These are phyloP conservation scores for Metahyphopichia silvanorum DNA, from an alignment of 805 yeast genomes.

Conservation along the genomic window DNA sequence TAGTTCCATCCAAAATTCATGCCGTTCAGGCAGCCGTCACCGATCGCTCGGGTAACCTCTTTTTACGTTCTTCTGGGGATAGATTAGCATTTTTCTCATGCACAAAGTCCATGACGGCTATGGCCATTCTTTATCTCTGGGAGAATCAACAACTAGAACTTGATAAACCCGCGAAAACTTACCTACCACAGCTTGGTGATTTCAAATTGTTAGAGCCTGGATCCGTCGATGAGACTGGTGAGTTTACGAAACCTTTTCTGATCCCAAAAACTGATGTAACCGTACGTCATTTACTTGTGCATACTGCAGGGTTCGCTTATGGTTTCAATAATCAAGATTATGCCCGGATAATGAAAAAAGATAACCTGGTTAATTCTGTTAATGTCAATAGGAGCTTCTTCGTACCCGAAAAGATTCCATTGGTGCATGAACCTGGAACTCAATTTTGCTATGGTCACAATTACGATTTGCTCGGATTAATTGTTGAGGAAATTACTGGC, in stretches of 20 bases:
- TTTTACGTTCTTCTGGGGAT: slow-evolving; percentile 20
- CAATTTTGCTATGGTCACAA: slow-evolving; percentile 36
- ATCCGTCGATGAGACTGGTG: slow-evolving; percentile 22
- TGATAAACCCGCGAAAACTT: slow-evolving; percentile 29
- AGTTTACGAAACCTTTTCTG: slow-evolving; percentile 16
- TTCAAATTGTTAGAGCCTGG: slow-evolving; percentile 25
- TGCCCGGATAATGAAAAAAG: slow-evolving; percentile 15
- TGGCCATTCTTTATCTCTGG: slow-evolving; percentile 31
- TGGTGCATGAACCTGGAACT: slow-evolving; percentile 36
- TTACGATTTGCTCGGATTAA: slow-evolving; percentile 37
- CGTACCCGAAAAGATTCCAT: slow-evolving; percentile 22
- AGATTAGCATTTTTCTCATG: slow-evolving; percentile 23
- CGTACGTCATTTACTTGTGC: slow-evolving; percentile 24
- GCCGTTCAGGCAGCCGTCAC: slow-evolving; percentile 30
- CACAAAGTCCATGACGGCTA: slow-evolving; percentile 32
- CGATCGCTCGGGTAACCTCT: slow-evolving; percentile 15
- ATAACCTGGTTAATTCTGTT: slow-evolving; percentile 12
- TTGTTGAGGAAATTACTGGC: slow-evolving; percentile 32
- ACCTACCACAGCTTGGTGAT: slow-evolving; percentile 29
- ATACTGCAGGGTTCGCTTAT: slow-evolving; percentile 36
- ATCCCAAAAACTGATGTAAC: slow-evolving; percentile 23
- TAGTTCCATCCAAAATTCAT: slow-evolving; percentile 11
- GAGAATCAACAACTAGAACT: slow-evolving; percentile 29
- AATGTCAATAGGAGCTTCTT: slow-evolving; percentile 23
- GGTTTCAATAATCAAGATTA: slow-evolving; percentile 26